Evolutionary conservation across 1,284 basidiomycete genomes (phyloP).

Genomic region (Trametes polyzona): DNA sequence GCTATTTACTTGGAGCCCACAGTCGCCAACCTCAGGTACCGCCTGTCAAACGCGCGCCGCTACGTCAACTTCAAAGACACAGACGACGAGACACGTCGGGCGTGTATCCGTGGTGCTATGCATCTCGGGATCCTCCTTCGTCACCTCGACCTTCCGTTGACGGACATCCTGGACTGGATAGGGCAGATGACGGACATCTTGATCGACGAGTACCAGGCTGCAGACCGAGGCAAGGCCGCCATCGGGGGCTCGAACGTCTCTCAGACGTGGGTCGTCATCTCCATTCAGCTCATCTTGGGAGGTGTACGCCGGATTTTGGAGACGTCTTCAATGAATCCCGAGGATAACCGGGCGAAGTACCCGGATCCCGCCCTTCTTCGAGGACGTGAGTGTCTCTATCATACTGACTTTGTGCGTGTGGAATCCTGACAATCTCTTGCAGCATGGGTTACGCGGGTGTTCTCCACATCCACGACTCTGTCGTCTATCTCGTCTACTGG

Average conservation of each 20-base stretch:
- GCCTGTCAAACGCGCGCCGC: constrained; percentile 62
- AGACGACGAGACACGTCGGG: constrained; percentile 71
- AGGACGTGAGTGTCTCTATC: constrained; percentile 50
- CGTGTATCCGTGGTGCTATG: constrained; percentile 80
- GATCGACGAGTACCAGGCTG: constrained; percentile 56
- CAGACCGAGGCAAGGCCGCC: constrained; percentile 15
- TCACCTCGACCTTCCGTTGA: constrained; percentile 58
- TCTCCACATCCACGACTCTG: constrained; percentile 49
- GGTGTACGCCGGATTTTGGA: constrained; percentile 66
- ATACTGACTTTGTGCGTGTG: not conserved
- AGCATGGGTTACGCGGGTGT: constrained; percentile 70
- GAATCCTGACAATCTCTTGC: constrained; percentile 13
- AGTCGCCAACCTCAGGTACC: constrained; percentile 51
- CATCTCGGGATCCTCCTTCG: constrained; percentile 73
- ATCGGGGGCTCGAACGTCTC: constrained; percentile 9
- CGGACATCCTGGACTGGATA: constrained; percentile 69
- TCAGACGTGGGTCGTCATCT: constrained; percentile 36
- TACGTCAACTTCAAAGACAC: constrained; percentile 75
- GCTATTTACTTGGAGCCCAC: constrained; percentile 75
- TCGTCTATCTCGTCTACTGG: constrained; percentile 45
- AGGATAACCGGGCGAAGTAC: constrained; percentile 43
- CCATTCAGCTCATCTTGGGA: constrained; percentile 59
- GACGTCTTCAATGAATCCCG: constrained; percentile 48
- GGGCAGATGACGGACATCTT: constrained; percentile 64
- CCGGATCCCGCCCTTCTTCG: constrained; percentile 71